Percentiles rank a stretch among this genome's conserved stretches.
Evolutionary conservation across 139 green algal genomes (phyloP).

Genomic region (Chlorella vulgaris): DNA sequence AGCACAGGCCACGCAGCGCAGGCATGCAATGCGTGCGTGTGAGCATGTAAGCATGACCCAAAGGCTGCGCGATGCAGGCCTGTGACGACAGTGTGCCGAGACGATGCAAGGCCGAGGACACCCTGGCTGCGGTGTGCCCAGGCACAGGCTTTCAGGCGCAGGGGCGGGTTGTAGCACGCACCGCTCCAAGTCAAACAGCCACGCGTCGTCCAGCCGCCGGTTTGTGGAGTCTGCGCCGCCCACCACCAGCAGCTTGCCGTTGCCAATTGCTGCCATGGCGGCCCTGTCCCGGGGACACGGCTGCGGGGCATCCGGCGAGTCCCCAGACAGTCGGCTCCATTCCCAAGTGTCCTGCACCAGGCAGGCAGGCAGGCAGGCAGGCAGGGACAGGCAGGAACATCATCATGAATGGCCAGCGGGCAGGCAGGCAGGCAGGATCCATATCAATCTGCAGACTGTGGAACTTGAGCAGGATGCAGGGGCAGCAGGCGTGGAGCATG

Average conservation of each 20-base stretch:
- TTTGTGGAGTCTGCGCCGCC: slow-evolving; percentile 65
- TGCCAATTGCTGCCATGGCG: slow-evolving; percentile 53
- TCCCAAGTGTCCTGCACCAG: slow-evolving; percentile 64
- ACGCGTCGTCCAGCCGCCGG: slow-evolving; percentile 65
- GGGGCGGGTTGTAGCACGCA: not conserved
- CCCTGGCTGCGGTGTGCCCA: no score
- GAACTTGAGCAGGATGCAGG: no score
- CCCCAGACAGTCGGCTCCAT: slow-evolving; percentile 55
- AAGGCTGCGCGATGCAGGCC: no score
- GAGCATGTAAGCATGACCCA: no score
- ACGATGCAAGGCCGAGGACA: no score
- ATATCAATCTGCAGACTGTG: no score
- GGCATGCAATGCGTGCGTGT: no score
- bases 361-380: not conserved
- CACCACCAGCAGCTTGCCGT: slow-evolving; percentile 65
- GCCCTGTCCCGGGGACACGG: slow-evolving; percentile 69
- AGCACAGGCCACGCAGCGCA: not conserved
- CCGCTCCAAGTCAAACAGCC: slow-evolving; percentile 65
- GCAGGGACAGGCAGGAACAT: not conserved
- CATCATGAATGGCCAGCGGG: not conserved
- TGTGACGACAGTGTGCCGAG: no score
- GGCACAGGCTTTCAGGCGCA: not conserved
- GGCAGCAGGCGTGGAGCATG: no score
- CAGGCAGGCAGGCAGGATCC: not conserved
- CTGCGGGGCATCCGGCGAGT: slow-evolving; percentile 1